Evolutionary conservation across 192 early-diverging fungal species (phyloP).

Genomic region (Coemansia aciculifera): DNA sequence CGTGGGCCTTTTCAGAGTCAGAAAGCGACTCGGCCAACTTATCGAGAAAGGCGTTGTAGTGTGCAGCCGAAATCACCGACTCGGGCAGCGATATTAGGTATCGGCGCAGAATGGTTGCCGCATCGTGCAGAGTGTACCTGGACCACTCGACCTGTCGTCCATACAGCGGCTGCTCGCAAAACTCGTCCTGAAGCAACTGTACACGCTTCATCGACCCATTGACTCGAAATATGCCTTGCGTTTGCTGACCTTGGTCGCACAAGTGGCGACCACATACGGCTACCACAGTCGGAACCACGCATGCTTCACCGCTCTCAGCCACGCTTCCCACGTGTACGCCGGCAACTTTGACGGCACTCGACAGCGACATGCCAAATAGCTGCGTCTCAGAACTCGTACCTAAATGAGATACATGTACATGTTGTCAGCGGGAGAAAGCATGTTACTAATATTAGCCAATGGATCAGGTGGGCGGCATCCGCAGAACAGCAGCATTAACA

Average conservation of each 20-base stretch:
- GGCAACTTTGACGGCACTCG: constrained; percentile 25
- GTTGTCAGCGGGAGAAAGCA: not conserved
- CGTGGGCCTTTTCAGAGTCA: constrained; percentile 34
- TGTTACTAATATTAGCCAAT: not conserved
- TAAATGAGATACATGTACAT: not conserved
- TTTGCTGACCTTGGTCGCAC: constrained; percentile 53
- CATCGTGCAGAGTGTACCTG: constrained; percentile 75
- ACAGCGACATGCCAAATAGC: constrained; percentile 47
- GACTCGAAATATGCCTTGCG: constrained; percentile 74
- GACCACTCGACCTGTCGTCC: constrained; percentile 65
- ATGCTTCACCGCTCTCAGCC: constrained; percentile 36
- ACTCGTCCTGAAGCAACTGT: constrained; percentile 64
- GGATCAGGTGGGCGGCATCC: not conserved
- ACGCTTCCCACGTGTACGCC: constrained; percentile 45
- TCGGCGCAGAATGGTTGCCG: constrained; percentile 71
- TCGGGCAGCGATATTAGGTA: constrained; percentile 73
- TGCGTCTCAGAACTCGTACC: constrained; percentile 26
- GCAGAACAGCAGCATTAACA: not conserved
- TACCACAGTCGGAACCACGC: constrained; percentile 49
- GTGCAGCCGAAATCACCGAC: constrained; percentile 68
- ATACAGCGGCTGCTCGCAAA: constrained; percentile 64
- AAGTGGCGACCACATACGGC: constrained; percentile 53
- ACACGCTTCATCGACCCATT: constrained; percentile 74
- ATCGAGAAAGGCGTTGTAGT: constrained; percentile 66
- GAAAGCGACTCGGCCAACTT: constrained; percentile 57